phyloP scores from a whole-genome alignment of 164 flowering plant genomes.

The Magnolia sinica region DNA sequence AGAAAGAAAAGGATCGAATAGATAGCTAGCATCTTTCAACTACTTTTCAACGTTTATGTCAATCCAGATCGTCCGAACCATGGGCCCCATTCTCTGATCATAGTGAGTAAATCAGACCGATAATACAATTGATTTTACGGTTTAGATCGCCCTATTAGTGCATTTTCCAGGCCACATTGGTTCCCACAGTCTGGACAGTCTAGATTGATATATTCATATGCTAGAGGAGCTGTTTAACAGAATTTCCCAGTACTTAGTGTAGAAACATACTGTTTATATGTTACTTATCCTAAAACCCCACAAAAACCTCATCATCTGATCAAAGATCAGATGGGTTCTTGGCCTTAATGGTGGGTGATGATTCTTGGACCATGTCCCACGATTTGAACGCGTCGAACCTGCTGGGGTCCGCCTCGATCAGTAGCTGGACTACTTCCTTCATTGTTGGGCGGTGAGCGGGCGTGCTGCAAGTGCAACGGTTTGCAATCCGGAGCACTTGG shows the following conservation, averaged over 20 bases:
- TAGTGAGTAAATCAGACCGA: too few species aligned
- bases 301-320: constrained; percentile 10
- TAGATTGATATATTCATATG: too few species aligned
- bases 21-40: constrained; percentile 7
- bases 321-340: constrained; percentile 30
- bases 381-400: constrained; percentile 48
- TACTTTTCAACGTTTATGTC: neutral
- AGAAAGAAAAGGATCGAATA: neutral
- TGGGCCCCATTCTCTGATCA: too few species aligned
- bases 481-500: constrained; percentile 67
- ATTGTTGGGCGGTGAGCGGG: constrained; percentile 80
- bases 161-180: too few species aligned
- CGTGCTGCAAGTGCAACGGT: constrained; percentile 58
- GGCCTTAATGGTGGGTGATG: constrained; percentile 27
- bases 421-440: constrained; percentile 84
- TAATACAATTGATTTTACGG: too few species aligned
- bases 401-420: constrained; percentile 78
- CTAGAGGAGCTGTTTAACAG: neutral
- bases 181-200: too few species aligned
- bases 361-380: constrained; percentile 42
- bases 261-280: neutral
- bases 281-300: neutral
- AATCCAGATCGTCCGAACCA: too few species aligned
- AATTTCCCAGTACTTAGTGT: neutral
- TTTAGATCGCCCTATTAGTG: too few species aligned